Evolutionary conservation across 139 green algal species (phyloP), one percentile per base, ranked within the genome.

Genomic region (Chlamydomonas incerta): DNA sequence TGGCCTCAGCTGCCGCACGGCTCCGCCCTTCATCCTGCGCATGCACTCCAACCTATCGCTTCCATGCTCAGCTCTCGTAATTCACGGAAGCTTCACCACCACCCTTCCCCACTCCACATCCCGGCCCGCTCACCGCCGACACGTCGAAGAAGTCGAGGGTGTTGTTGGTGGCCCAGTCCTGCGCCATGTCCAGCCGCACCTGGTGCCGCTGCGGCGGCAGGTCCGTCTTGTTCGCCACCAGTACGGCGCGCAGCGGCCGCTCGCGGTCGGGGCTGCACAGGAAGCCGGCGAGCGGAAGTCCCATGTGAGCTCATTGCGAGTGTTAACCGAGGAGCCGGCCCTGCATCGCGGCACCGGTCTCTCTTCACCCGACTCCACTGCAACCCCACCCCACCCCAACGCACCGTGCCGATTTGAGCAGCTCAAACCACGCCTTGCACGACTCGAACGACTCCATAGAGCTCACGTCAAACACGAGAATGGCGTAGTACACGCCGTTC

Each of bases 401-500:
- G 33, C 33, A 91, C 87, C 87, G 80, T n/a, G 82, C 70, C 0
- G 82, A 83, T 29, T 92, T 92, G 2, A 92, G 68, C 34, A 90
- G 86, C 37, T 92, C 89, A 23, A 81, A 68, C 89, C 89, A 92
- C 1, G 81, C 46, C 52, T 89, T 90, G 74, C 86, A 90, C 0
- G 72, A 66, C 24, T 90, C 82, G 83, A 90, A 92, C 26, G 86
- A 87, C 35, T 92, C 86, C 37, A 69, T 70, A 60, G 65, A 87
- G 67, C 77, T 90, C 17, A 92, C 73, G 28, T 90, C 86, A 71
- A 87, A 92, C 29, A 92, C 89, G 0, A 92, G 73, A 2, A 90
- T 85, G 52, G 89, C 89, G 31, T 90, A 88, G 83, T 92, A 92
- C 13, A 92, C 79, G 60, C 89, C 89, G 73, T 92, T 90, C 89